Percentiles rank a stretch among this genome's conserved stretches.
These are phyloP conservation scores for Neurospora terricola DNA, from an alignment of 495 filamentous ascomycete species.

Conservation along the genomic window DNA sequence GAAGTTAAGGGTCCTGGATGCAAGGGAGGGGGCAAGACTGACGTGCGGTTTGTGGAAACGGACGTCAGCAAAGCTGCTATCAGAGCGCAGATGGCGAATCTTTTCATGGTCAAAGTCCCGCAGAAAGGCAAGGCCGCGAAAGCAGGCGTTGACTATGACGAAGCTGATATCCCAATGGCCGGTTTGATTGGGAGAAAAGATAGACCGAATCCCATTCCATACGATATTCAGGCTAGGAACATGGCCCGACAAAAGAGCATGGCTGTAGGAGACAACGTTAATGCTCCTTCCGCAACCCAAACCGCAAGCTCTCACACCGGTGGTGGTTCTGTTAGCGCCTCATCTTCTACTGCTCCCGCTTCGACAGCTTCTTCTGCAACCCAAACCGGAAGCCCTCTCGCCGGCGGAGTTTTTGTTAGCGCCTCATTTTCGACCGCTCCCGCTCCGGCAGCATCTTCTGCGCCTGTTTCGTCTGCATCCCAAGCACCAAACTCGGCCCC, in stretches of 20 bases:
- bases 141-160: constrained; percentile 2
- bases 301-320: background rate
- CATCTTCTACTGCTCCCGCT: background rate
- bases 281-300: background rate
- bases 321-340: background rate
- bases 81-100: constrained; percentile 24
- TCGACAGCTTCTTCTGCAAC: background rate
- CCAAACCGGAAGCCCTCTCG: background rate
- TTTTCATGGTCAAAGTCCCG: constrained; percentile 25
- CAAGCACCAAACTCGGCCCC: background rate
- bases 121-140: constrained; percentile 14
- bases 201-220: background rate
- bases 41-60: constrained; percentile 19
- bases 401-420: background rate
- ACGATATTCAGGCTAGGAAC: background rate
- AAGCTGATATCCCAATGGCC: constrained; percentile 15
- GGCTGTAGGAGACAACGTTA: background rate
- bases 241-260: background rate
- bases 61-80: constrained; percentile 20
- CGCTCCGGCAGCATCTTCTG: background rate
- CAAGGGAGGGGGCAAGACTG: constrained; percentile 9
- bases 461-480: background rate
- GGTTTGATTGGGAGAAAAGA: constrained; percentile 8
- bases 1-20: constrained; percentile 17
- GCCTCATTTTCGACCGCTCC: background rate